Evolutionary conservation across 257 asterid species (phyloP), one percentile per base, ranked within the genome.

Genomic region (Verbena officinalis): DNA sequence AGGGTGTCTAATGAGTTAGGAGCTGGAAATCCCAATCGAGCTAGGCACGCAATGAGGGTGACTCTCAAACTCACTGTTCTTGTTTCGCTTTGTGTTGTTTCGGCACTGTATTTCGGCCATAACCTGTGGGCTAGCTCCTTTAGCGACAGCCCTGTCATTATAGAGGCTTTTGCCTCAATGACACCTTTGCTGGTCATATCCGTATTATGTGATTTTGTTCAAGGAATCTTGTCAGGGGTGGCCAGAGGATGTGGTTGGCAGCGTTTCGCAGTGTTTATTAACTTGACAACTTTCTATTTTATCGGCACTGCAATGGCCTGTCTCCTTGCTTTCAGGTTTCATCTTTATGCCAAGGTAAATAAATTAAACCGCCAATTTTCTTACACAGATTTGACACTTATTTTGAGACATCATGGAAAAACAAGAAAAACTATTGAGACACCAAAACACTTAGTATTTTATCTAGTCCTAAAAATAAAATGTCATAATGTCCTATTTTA

Each of bases 1-100:
- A 82, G 98, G 77, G 97, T 92, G 62, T 82, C 97, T 12, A 92
- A 92, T 61, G 96, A 87, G 80, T 43, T 92, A 21, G 97, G 96
- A 31, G 85, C 85, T 0, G 97, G 95, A 23, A 69, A 82, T 43
- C 83, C 93, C 0, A 59, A 45, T 15, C 55, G 71, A 68, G 98
- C 98, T 0, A 89, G 75, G 70, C 86, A 69, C 2, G 93, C 96
- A 14, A 79, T 80, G 93, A 42, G 9, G 10, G 95, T 91, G 24
- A 52, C 89, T 17, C 85, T 91, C 27, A 81, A 81, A 58, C 72
- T 91, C 5, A 75, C 81, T 11, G 19, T 79, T 22, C 11, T 85
- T 39, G 72, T 83, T n/a, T 87, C 82, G 30, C 34, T 85, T 1
- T 1, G 55, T 0, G 84, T 78, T 0, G 84, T 82, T 49, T 27